Evolutionary conservation across 192 early-diverging fungal species (phyloP).

Genomic region (Irineochytrium annulatum): DNA sequence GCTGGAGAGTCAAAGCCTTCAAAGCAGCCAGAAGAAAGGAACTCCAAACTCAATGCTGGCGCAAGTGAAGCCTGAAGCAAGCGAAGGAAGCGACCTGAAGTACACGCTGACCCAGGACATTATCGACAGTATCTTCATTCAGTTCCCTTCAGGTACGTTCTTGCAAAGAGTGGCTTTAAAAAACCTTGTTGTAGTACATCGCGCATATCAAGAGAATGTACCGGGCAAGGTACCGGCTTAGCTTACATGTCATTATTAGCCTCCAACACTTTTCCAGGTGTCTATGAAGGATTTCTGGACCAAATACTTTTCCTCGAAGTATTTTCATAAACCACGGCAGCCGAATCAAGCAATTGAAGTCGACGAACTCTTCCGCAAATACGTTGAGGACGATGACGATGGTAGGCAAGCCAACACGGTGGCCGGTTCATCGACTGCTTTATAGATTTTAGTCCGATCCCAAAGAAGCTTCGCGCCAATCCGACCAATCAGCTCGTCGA

Average conservation of each 20-base stretch:
- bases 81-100: constrained; percentile 76
- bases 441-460: constrained; percentile 30
- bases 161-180: too few species aligned
- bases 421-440: background rate
- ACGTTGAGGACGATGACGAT: constrained; percentile 73
- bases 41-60: constrained; percentile 68
- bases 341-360: constrained; percentile 31
- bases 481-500: constrained; percentile 68
- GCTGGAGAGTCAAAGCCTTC: constrained; percentile 66
- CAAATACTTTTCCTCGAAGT: constrained; percentile 74
- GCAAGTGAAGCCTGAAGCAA: constrained; percentile 46
- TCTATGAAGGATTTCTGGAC: constrained; percentile 84
- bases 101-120: constrained; percentile 86
- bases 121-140: constrained; percentile 81
- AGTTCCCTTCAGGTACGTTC: constrained; percentile 71
- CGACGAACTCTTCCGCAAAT: constrained; percentile 79
- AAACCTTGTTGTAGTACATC: constrained; percentile 65
- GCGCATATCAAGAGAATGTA: constrained; percentile 77
- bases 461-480: constrained; percentile 49
- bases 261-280: constrained; percentile 31
- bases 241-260: background rate
- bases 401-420: constrained; percentile 7
- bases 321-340: constrained; percentile 74
- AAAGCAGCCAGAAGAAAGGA: constrained; percentile 74
- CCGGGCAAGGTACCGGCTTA: constrained; percentile 57